Percentiles rank a stretch among this genome's conserved stretches.
Evolutionary conservation across 306 rosid species (phyloP).

Genomic region (Cucumis sativus): DNA sequence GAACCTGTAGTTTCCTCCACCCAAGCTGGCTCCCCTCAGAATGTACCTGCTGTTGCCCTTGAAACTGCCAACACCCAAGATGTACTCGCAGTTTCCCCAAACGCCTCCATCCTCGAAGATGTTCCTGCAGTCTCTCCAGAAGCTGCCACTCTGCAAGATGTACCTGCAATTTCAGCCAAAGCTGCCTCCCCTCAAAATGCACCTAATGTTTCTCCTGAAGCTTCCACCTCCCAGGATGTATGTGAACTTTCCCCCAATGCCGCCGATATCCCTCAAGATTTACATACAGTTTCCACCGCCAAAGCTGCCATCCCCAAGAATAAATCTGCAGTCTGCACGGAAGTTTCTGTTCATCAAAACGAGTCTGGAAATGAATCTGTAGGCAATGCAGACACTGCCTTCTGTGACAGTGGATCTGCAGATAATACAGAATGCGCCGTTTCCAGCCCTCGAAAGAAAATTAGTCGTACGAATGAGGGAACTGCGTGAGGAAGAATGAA

Average conservation of each 20-base stretch:
- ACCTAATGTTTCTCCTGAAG: background rate
- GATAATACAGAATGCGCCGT: background rate
- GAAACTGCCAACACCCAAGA: background rate
- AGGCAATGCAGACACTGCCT: background rate
- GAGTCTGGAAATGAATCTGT: background rate
- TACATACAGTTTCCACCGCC: background rate
- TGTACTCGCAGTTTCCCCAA: background rate
- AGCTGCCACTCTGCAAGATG: background rate
- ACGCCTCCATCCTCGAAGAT: background rate
- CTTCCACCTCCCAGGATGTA: background rate
- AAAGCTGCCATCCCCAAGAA: background rate
- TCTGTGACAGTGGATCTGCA: background rate
- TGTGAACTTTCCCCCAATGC: background rate
- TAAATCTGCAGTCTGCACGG: background rate
- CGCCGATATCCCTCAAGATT: background rate
- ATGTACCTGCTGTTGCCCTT: background rate
- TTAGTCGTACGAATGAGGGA: background rate
- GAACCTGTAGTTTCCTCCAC: constrained; percentile 1
- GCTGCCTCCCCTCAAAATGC: background rate
- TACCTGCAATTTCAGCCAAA: background rate
- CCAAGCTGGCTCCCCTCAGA: constrained; percentile 2
- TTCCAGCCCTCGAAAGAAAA: constrained; percentile 4
- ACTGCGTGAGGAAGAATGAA: background rate
- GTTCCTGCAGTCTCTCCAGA: background rate
- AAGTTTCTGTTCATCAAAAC: background rate